Base-by-base conservation (phyloP, 2,329 filamentous ascomycete genomes). In the Pseudocercospora fuligena region DNA sequence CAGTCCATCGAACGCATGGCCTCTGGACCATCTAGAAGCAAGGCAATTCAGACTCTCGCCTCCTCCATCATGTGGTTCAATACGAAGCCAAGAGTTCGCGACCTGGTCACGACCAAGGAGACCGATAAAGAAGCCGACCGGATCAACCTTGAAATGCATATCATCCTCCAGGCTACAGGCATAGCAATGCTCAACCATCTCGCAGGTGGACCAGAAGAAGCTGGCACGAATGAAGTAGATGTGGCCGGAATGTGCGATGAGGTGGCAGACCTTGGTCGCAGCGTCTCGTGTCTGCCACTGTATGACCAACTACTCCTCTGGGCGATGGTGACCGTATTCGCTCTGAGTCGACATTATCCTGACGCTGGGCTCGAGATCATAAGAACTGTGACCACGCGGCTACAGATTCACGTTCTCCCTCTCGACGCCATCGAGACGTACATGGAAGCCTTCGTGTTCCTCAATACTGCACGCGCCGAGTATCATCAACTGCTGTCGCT, bases 161-260 rank as follows among this genome's bases (percentile, higher is more conserved):
- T 66, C 14, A 65, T 69, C 40, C 63, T 69, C 14, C 68, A 69
- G 36, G 63, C 63, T 3, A 61, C 68, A 1, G 68, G 65, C 19
- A 60, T 66, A 8, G 64, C 63, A 5, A 57, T 69, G 60, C 40
- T 67, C 33, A 65, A 67, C n/a, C 59, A 56, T 21, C 60, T 69
- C 25, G 54, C 61, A 9, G 59, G 47, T 9, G 56, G 51, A 16
- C 47, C 53, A 23, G 31, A 66, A 33, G 57, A 59, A 43, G 60
- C 65, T 2, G 60, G 60, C 51, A 60, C 66, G 16, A 61, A 49
- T 12, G 51, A 61, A n/a, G 63, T 66, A 25, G 68, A 69, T 36
- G 53, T 67, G 27, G 36, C 56, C 8, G 57, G 56, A 2, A 69
- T 69, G 65, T 67, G 65, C 53, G 63, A 67, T 8, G 60, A 66